Conservation (phyloP, 2,329 filamentous ascomycete species). For the Alternaria sp. region DNA sequence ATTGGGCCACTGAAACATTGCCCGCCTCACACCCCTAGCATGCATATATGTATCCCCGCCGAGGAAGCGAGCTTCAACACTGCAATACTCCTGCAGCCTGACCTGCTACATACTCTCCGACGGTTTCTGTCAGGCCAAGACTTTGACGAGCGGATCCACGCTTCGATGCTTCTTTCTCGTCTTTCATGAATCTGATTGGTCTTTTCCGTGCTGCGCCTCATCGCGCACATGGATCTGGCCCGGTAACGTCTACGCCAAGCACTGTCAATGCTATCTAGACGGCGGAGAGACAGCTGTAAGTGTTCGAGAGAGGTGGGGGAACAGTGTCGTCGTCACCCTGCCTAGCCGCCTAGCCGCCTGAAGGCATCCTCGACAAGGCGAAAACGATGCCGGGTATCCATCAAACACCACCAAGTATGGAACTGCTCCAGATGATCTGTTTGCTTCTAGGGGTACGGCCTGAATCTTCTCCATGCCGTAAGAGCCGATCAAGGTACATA, state of each 20-base stretch:
- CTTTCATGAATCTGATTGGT: conserved; percentile 19
- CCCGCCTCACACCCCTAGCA: conserved; percentile 28
- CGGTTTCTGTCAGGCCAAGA: conserved; percentile 32
- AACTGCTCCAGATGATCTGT: conserved; percentile 16
- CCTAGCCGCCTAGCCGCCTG: conserved; percentile 21
- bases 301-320: conserved; percentile 28
- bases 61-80: conserved; percentile 11
- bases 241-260: conserved; percentile 13
- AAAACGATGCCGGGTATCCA: conserved; percentile 12
- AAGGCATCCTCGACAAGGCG: conserved; percentile 18
- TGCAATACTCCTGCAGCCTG: conserved; percentile 25
- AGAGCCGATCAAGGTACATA: conserved; percentile 18
- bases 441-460: conserved; percentile 19
- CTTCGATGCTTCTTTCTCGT: conserved; percentile 5
- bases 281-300: conserved; percentile 14
- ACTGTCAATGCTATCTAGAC: conserved; percentile 9
- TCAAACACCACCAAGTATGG: conserved; percentile 27
- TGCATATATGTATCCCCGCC: conserved; percentile 12
- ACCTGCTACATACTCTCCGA: conserved; percentile 30
- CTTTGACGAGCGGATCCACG: conserved; percentile 12
- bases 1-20: conserved; percentile 26
- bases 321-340: conserved; percentile 14
- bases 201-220: conserved; percentile 1
- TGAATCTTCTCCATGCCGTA: conserved; percentile 11
- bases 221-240: conserved; percentile 7